Conservation (phyloP, 768 basidiomycete genomes). For the Xerocomus spinulosus region DNA sequence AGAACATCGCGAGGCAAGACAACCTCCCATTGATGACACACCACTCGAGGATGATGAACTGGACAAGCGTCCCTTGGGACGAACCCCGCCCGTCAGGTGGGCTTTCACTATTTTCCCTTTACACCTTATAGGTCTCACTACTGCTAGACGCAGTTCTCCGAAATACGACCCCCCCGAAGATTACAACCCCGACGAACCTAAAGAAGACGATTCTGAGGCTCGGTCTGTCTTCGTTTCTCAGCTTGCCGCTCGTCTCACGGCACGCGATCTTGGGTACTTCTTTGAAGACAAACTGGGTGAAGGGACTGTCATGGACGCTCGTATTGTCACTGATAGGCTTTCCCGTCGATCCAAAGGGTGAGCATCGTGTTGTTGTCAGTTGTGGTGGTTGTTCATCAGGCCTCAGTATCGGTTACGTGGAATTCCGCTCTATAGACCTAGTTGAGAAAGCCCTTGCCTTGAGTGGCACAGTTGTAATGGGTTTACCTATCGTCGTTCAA, state of each 20-base stretch:
- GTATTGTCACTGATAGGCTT: conserved; percentile 93
- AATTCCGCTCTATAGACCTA: conserved; percentile 85
- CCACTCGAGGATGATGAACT: conserved; percentile 32
- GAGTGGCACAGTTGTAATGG: conserved; percentile 96
- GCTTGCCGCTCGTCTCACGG: conserved; percentile 93
- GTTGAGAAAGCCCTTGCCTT: conserved; percentile 89
- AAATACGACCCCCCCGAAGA: conserved; percentile 64
- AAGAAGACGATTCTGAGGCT: conserved; percentile 95
- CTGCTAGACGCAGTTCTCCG: conserved; percentile 61
- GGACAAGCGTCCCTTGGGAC: conserved; percentile 33
- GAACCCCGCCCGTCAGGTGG: conserved; percentile 43
- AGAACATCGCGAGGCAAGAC: conserved; percentile 39
- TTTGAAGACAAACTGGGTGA: conserved; percentile 97
- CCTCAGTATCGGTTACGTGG: conserved; percentile 92
- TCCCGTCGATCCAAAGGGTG: conserved; percentile 98
- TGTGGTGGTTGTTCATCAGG: conserved; percentile 2
- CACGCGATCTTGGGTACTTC: conserved; percentile 96
- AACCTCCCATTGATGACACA: conserved; percentile 39
- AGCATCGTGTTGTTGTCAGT: conserved; percentile 18
- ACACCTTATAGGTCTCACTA: conserved; percentile 3
- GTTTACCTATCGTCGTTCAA: conserved; percentile 94
- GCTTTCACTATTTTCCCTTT: conserved; percentile 15
- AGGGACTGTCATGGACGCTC: conserved; percentile 89
- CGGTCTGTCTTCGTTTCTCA: conserved; percentile 99
- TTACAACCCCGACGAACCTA: conserved; percentile 82